Evolutionary conservation across 1,284 basidiomycete genomes (phyloP).

Genomic region (Xerocomus nothofagi): DNA sequence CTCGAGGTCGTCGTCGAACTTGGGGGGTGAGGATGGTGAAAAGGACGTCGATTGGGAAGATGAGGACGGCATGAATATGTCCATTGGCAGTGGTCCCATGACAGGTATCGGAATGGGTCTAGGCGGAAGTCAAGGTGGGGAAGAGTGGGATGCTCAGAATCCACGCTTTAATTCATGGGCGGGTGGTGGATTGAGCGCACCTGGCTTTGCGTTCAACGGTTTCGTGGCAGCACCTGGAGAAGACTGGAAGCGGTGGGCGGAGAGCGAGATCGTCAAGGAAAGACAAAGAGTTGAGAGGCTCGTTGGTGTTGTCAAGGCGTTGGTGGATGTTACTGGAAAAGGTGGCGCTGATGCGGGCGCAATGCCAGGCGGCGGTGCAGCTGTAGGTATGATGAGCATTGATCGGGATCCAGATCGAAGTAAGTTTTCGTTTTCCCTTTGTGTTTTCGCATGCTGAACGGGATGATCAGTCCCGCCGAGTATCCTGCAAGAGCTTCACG

Average conservation of each 20-base stretch:
- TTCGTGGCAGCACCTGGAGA: slow-evolving; percentile 10
- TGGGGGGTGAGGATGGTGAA: slow-evolving; percentile 29
- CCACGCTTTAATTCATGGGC: slow-evolving; percentile 18
- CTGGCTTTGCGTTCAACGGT: slow-evolving; percentile 15
- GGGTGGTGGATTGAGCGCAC: slow-evolving; percentile 12
- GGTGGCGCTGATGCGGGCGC: slow-evolving; percentile 42
- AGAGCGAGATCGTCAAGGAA: slow-evolving; percentile 41
- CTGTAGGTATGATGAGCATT: slow-evolving; percentile 3
- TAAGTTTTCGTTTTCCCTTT: slow-evolving; percentile 9
- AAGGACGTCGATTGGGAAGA: slow-evolving; percentile 33
- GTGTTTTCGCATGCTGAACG: slow-evolving; percentile 6
- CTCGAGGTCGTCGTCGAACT: slow-evolving; percentile 30
- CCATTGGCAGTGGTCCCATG: slow-evolving; percentile 6
- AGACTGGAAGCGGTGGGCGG: slow-evolving; percentile 34
- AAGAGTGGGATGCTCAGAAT: slow-evolving; percentile 25
- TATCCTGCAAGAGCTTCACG: slow-evolving; percentile 56
- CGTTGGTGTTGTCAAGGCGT: slow-evolving; percentile 43
- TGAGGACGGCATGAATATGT: slow-evolving; percentile 21
- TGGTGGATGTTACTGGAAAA: slow-evolving; percentile 60
- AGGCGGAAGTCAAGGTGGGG: slow-evolving; percentile 16
- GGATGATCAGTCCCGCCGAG: slow-evolving; percentile 48
- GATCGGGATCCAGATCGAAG: slow-evolving; percentile 16
- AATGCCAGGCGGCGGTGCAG: background rate
- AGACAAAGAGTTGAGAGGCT: slow-evolving; percentile 50
- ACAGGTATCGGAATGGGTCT: slow-evolving; percentile 20